Percentiles rank a stretch among this genome's conserved stretches.
These are phyloP conservation scores for Lepidium didymum DNA, from an alignment of 345 rosid genomes.

Conservation along the genomic window DNA sequence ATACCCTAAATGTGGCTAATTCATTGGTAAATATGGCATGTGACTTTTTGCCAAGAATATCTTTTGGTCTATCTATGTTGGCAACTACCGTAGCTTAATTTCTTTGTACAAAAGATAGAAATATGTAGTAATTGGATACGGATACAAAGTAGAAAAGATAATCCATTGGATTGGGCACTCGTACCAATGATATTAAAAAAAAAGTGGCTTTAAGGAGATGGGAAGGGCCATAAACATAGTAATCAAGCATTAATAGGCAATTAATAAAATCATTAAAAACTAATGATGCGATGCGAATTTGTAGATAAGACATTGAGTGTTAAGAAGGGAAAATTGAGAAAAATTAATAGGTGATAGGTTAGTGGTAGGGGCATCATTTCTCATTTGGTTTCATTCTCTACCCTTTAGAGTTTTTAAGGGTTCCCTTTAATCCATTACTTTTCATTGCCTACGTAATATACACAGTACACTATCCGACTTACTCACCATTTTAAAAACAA, in stretches of 20 bases:
- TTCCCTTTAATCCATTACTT: not conserved
- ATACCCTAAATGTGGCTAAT: not conserved
- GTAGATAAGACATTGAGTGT: slow-evolving; percentile 23
- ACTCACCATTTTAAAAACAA: too few species aligned
- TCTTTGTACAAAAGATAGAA: not conserved
- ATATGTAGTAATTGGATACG: not conserved
- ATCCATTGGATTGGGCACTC: not conserved
- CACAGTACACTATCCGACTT: not conserved
- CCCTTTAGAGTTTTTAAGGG: slow-evolving; percentile 24
- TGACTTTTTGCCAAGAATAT: not conserved
- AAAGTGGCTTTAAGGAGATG: slow-evolving; percentile 21
- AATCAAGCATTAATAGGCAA: slow-evolving; percentile 11
- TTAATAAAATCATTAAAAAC: slow-evolving; percentile 12
- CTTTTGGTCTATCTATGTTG: not conserved
- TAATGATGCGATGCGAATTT: slow-evolving; percentile 17
- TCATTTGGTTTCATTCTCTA: slow-evolving; percentile 10
- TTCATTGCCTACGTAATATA: not conserved
- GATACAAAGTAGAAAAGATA: not conserved
- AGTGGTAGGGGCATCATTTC: slow-evolving; percentile 30
- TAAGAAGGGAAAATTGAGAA: slow-evolving; percentile 7
- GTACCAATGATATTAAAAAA: not conserved
- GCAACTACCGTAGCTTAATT: not conserved
- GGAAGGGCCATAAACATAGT: slow-evolving; percentile 19
- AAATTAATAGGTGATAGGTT: not conserved
- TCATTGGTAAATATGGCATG: not conserved